A percentile compares a stretch with the other conserved stretches of the same genome.
Evolutionary conservation across 163 green algal species (phyloP).

Genomic region (Prototheca wickerhamii): DNA sequence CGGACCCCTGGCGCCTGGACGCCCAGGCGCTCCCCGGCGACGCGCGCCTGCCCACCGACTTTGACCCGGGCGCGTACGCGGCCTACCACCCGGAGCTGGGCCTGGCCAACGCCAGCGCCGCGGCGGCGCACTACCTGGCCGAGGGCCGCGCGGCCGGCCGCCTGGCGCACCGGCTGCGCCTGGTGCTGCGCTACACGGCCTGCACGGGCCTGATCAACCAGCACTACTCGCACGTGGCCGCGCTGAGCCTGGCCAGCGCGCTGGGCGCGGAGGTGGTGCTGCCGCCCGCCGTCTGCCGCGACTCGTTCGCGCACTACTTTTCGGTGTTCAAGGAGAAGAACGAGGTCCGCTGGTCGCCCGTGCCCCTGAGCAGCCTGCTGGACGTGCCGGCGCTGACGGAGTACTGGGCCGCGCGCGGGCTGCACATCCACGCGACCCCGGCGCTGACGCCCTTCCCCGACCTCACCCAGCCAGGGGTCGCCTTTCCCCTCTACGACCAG

Average conservation of each 20-base stretch:
- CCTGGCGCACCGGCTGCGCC: conserved; percentile 37
- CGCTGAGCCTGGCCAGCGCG: conserved; percentile 45
- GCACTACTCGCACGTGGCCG: conserved; percentile 64
- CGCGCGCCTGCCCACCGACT: conserved; percentile 30
- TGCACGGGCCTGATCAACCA: conserved; percentile 71
- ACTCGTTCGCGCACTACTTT: conserved; percentile 63
- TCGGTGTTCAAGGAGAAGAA: conserved; percentile 51
- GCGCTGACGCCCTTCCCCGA: conserved; percentile 44
- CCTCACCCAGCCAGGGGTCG: conserved; percentile 47
- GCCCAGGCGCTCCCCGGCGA: too few relatives aligned
- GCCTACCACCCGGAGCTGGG: conserved; percentile 54
- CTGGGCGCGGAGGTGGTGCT: conserved; percentile 57
- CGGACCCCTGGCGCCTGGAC: too few relatives aligned
- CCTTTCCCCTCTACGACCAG: conserved; percentile 42
- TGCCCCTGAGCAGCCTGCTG: conserved; percentile 40
- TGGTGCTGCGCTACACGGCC: conserved; percentile 61
- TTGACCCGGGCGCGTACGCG: conserved; percentile 57
- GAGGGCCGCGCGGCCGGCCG: conserved; percentile 34
- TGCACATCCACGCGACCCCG: conserved; percentile 36
- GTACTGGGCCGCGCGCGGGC: conserved; percentile 26
- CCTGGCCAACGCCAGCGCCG: conserved; percentile 30
- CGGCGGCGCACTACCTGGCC: conserved; percentile 42
- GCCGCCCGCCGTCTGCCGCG: conserved; percentile 49
- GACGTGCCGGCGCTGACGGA: conserved; percentile 42
- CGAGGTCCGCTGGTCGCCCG: conserved; percentile 53